phyloP scores from a whole-genome alignment of 108 stramenopile species.

The Seminavis robusta region DNA sequence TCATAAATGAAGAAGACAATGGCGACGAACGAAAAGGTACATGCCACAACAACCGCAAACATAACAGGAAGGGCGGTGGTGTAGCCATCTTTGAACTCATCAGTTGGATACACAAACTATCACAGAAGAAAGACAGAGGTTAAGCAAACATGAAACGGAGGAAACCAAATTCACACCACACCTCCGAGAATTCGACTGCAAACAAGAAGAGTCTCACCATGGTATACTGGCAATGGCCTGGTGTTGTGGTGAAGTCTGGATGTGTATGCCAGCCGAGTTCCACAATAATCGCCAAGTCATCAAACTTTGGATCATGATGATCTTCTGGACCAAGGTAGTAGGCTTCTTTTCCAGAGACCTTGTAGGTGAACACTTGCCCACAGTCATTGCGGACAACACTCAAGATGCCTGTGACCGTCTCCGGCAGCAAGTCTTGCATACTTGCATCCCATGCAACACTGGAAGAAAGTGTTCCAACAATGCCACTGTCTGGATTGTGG shows the following conservation, averaged over 20 bases:
- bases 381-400: constrained; percentile 11
- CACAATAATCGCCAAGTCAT: constrained; percentile 4
- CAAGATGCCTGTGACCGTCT: constrained; percentile 9
- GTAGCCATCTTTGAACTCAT: neutral
- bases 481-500: no score
- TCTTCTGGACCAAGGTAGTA: constrained; percentile 51
- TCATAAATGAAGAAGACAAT: no score
- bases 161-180: no score
- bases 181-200: no score
- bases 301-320: constrained; percentile 42
- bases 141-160: no score
- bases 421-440: constrained; percentile 22
- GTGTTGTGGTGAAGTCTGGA: no score
- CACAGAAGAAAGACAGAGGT: no score
- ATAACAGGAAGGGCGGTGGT: neutral
- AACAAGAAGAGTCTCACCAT: no score
- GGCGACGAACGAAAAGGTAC: neutral
- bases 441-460: constrained; percentile 15
- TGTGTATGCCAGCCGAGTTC: no score
- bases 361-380: constrained; percentile 41
- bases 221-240: no score
- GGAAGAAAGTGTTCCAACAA: no score
- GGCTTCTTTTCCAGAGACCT: constrained; percentile 30
- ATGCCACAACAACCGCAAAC: neutral
- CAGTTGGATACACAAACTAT: no score